Evolutionary conservation across 2,329 filamentous ascomycete genomes (phyloP), one percentile per base, ranked within the genome.

Genomic region (Neocucurbitaria cava): DNA sequence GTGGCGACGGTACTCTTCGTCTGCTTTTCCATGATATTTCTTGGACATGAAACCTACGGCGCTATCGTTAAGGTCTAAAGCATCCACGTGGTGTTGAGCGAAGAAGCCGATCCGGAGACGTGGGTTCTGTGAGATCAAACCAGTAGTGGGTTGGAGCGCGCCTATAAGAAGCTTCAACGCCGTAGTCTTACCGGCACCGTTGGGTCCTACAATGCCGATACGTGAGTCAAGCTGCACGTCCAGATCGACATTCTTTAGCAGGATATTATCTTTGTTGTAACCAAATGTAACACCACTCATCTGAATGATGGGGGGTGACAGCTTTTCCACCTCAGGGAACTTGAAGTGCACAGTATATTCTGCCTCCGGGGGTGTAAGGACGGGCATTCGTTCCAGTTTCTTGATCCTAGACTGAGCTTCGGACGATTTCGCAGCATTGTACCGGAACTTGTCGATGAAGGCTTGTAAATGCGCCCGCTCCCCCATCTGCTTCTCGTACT

Each of bases 401-500:
- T 99, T 99, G 85, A 99, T 98, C 71, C 95, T 89, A 0, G 94
- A 98, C 74, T 99, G 95, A 1, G 95, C 95, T 82, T 99, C 95
- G 8, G 94, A 96, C 0, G 95, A 97, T 78, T 99, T 99, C 71
- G 94, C 95, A 24, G 95, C 95, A 74, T 99, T 99, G 84, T 99
- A 99, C 48, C 95, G 88, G 84, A 99, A 99, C 80, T 99, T 99
- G 85, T 99, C 95, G 79, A 99, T 99, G 78, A 99, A 99, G 24
- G 91, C 80, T 81, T 99, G 95, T 60, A 99, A 80, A 82, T 99
- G 95, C 28, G 92, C 92, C 66, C 95, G 86, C 77, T 94, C 87
- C 1, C 85, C 92, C 92, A 98, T 96, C 74, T 99, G 95, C 78
- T 96, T 98, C 78, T 99, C 95, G 78, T 99, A 99, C 78, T 99